Conservation (phyloP, 495 filamentous ascomycete species). For the Aspergillus conjunctus region DNA sequence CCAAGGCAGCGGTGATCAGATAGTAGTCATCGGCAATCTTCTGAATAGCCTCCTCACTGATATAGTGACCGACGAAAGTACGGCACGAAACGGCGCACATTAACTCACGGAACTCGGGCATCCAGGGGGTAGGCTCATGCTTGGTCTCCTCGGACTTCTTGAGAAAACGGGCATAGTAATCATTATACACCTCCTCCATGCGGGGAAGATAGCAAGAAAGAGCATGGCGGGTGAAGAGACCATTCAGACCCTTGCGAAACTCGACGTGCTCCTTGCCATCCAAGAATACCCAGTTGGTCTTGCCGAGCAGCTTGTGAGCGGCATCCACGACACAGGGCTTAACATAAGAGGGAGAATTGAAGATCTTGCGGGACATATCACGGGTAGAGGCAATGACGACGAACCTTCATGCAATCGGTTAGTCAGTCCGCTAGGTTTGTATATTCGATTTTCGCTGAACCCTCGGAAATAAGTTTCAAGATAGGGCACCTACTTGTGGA, state of each 20-base stretch:
- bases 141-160: constrained; percentile 66
- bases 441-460: background rate
- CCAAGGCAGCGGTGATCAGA: constrained; percentile 90
- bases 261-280: constrained; percentile 95
- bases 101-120: constrained; percentile 90
- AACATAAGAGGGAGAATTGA: constrained; percentile 91
- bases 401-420: constrained; percentile 60
- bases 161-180: constrained; percentile 80
- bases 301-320: constrained; percentile 90
- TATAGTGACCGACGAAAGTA: constrained; percentile 96
- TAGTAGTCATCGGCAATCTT: constrained; percentile 98
- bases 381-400: constrained; percentile 95
- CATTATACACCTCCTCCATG: constrained; percentile 87
- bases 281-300: constrained; percentile 95
- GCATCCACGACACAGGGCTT: constrained; percentile 97
- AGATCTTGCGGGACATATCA: constrained; percentile 94
- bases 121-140: constrained; percentile 79
- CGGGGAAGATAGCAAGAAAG: constrained; percentile 87
- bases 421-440: constrained; percentile 13
- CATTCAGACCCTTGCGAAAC: constrained; percentile 94
- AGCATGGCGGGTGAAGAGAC: constrained; percentile 88
- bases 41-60: constrained; percentile 83
- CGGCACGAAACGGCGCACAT: constrained; percentile 95
- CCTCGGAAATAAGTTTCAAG: background rate
- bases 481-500: constrained; percentile 81